phyloP scores from a whole-genome alignment of 345 rosid species.

The Ceriops zippeliana region DNA sequence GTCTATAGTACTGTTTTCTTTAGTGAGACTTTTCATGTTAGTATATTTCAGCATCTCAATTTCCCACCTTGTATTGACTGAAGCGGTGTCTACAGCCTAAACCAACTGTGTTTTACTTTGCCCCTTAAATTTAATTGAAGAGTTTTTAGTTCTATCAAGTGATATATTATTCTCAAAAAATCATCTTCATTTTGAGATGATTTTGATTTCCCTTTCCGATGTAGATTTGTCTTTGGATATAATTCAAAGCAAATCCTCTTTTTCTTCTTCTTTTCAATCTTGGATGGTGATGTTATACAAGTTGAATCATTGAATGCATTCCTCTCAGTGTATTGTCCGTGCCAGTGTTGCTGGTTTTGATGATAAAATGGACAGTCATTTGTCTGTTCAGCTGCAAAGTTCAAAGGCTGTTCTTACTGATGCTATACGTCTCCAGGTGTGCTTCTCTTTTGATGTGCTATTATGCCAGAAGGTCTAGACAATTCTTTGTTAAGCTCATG shows the following conservation, averaged over 20 bases:
- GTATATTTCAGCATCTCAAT: neutral
- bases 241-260: neutral
- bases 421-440: constrained; percentile 77
- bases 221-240: neutral
- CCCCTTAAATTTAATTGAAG: no score
- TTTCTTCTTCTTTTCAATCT: constrained; percentile 9
- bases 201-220: neutral
- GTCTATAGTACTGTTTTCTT: neutral
- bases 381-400: constrained; percentile 42
- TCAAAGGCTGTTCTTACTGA: constrained; percentile 52
- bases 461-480: neutral
- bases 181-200: no score
- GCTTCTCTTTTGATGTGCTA: constrained; percentile 19
- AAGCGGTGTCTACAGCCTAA: neutral
- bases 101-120: no score
- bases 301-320: constrained; percentile 26
- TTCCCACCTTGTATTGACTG: neutral
- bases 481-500: neutral
- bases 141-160: no score
- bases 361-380: constrained; percentile 33
- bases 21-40: neutral
- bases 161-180: no score
- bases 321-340: constrained; percentile 69
- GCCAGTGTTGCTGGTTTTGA: constrained; percentile 59
- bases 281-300: neutral